Evolutionary conservation across 2,329 filamentous ascomycete genomes (phyloP).

Genomic region (Colletotrichum sp.): DNA sequence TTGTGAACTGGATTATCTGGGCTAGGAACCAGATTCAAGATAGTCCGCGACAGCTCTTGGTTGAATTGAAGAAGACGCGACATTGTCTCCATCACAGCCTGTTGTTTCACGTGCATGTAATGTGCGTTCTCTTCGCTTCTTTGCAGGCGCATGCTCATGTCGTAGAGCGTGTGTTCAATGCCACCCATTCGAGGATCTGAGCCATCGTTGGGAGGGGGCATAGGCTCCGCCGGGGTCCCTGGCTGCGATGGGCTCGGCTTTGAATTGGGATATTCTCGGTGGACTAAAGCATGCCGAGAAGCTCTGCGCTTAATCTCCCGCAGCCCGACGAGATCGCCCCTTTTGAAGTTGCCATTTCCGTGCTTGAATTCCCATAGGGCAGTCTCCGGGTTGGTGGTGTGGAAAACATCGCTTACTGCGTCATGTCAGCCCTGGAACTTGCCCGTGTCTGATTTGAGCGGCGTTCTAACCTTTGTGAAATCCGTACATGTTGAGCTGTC

Average conservation of each 20-base stretch:
- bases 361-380: conserved; percentile 99
- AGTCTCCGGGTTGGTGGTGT: conserved; percentile 90
- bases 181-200: conserved; percentile 75
- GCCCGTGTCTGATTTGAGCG: neutral
- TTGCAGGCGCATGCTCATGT: conserved; percentile 75
- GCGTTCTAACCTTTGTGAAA: conserved; percentile 86
- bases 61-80: conserved; percentile 76
- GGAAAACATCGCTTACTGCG: conserved; percentile 95
- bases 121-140: conserved; percentile 85
- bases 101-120: conserved; percentile 80
- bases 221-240: conserved; percentile 82
- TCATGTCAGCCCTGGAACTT: neutral
- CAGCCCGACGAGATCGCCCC: conserved; percentile 87
- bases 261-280: conserved; percentile 84
- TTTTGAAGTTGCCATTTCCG: conserved; percentile 95
- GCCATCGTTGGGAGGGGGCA: conserved; percentile 69
- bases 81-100: conserved; percentile 81
- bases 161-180: conserved; percentile 83
- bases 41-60: conserved; percentile 78
- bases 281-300: conserved; percentile 89
- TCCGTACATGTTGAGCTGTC: conserved; percentile 98
- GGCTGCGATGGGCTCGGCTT: conserved; percentile 80
- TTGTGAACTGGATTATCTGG: conserved; percentile 79
- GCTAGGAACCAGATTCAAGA: conserved; percentile 76
- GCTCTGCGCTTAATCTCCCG: conserved; percentile 95